Percentiles rank a stretch among this genome's conserved stretches.
Conservation (phyloP, 257 asterid genomes). For the Gentiana dahurica region DNA sequence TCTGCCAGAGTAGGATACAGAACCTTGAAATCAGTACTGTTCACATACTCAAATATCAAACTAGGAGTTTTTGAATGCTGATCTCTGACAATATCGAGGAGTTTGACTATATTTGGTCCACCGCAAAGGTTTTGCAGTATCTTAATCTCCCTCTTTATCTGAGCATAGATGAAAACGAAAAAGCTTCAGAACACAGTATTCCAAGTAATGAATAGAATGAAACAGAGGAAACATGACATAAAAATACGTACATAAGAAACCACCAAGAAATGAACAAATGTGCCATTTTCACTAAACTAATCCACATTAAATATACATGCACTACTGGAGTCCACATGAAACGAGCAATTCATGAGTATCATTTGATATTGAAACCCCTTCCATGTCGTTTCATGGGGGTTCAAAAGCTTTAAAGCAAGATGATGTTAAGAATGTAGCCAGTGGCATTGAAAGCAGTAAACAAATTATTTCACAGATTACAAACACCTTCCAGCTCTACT, state of each 20-base stretch:
- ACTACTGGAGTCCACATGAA: no score
- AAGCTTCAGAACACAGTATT: no score
- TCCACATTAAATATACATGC: no score
- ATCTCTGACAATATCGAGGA: conserved; percentile 18
- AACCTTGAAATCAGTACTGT: conserved; percentile 21
- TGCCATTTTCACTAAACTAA: not conserved
- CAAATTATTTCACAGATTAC: not conserved
- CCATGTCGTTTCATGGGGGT: no score
- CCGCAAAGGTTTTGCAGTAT: conserved; percentile 22
- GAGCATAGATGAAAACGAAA: not conserved
- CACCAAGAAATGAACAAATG: not conserved
- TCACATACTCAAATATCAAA: conserved; percentile 18
- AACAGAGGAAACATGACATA: not conserved
- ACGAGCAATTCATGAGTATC: no score
- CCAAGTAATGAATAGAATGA: not conserved
- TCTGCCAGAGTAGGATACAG: conserved; percentile 20
- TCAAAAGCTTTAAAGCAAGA: no score
- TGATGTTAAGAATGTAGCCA: not conserved
- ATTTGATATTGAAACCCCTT: no score
- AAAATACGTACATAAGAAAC: not conserved
- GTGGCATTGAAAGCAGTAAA: not conserved
- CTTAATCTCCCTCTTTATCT: conserved; percentile 22
- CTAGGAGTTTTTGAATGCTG: conserved; percentile 21
- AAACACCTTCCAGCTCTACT: not conserved
- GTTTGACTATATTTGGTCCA: conserved; percentile 19